These are phyloP conservation scores for Setaria viridis DNA, from an alignment of 202 grass and related monocot genomes.

Conservation along the genomic window DNA sequence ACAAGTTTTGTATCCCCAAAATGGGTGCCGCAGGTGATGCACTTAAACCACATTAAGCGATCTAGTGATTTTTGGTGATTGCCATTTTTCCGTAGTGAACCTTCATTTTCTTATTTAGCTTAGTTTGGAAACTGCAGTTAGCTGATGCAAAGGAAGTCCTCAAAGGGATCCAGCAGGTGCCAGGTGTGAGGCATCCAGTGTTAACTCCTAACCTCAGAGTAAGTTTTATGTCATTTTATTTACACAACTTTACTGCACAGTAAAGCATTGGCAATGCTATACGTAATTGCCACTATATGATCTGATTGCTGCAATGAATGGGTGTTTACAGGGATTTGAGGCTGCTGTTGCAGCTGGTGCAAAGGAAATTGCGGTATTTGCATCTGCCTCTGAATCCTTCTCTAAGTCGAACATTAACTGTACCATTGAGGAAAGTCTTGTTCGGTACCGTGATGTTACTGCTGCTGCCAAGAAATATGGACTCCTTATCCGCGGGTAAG, in stretches of 20 bases:
- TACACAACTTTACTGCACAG: background rate
- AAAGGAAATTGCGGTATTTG: constrained; percentile 89
- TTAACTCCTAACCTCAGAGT: constrained; percentile 97
- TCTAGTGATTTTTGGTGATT: background rate
- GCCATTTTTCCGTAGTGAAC: background rate
- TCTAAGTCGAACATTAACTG: constrained; percentile 86
- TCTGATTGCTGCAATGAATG: constrained; percentile 10
- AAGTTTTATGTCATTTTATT: constrained; percentile 21
- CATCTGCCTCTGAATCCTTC: constrained; percentile 96
- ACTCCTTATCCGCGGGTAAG: constrained; percentile 82
- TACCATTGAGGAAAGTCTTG: constrained; percentile 82
- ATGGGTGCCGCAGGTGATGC: constrained; percentile 92
- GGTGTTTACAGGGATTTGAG: constrained; percentile 73
- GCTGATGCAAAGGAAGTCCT: constrained; percentile 96
- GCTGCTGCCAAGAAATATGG: constrained; percentile 73
- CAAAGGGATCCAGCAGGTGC: constrained; percentile 58
- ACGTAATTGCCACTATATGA: background rate
- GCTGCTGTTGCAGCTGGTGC: constrained; percentile 87
- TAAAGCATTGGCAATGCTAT: background rate
- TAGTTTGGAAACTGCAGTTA: constrained; percentile 58
- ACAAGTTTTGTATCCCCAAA: constrained; percentile 99
- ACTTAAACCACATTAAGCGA: background rate
- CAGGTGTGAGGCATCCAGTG: constrained; percentile 68
- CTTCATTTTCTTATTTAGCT: background rate
- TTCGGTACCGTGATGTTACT: constrained; percentile 72